Percentiles rank a stretch among this genome's conserved stretches.
Conservation (phyloP, 106 monocot species). For the Dendrobium catenatum region DNA sequence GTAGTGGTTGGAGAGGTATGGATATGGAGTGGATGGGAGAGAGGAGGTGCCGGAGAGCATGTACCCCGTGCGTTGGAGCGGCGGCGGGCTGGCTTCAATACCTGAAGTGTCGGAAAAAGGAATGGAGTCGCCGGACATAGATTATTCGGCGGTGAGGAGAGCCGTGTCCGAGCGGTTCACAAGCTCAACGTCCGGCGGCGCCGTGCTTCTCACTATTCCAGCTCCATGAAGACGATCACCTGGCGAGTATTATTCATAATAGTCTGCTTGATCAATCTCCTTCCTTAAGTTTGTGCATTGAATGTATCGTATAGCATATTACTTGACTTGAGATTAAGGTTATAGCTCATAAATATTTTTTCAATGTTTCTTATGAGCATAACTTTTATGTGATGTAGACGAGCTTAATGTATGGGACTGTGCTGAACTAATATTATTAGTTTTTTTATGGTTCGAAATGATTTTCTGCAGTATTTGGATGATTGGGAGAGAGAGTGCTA, state of each 20-base stretch:
- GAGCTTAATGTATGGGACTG: no score
- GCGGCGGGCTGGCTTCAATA: slow-evolving; percentile 21
- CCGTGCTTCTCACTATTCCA: not conserved
- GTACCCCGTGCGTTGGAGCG: slow-evolving; percentile 1
- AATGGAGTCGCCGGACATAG: slow-evolving; percentile 19
- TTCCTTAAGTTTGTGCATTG: not conserved
- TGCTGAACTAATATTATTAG: no score
- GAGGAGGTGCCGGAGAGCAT: not conserved
- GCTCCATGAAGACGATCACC: not conserved
- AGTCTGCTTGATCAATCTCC: not conserved
- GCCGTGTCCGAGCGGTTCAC: slow-evolving; percentile 34
- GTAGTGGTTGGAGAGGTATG: not conserved
- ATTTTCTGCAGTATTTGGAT: no score
- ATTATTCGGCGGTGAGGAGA: slow-evolving; percentile 17
- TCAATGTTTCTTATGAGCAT: no score
- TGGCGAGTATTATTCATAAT: not conserved
- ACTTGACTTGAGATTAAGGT: no score
- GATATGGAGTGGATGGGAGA: not conserved
- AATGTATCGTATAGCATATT: no score
- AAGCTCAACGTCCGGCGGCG: not conserved
- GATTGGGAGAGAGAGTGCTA: no score
- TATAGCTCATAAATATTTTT: no score
- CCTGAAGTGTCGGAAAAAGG: slow-evolving; percentile 40
- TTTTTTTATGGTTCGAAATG: no score
- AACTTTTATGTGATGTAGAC: no score